Conservation (phyloP, 345 rosid species). For the Zanthoxylum bungeanum region DNA sequence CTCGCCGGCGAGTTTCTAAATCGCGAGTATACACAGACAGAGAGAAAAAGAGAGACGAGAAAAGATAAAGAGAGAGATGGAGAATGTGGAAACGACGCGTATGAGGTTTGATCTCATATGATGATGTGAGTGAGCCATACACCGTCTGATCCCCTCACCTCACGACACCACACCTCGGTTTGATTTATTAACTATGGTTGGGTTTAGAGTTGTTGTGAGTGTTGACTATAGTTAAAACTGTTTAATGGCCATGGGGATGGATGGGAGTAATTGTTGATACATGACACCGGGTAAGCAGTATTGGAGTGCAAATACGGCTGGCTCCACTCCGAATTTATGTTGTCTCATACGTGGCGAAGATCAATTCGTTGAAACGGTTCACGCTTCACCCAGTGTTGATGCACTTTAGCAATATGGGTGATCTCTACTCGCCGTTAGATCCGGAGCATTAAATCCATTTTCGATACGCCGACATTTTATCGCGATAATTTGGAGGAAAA, state of each 20-base stretch:
- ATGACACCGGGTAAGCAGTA: too few relatives aligned
- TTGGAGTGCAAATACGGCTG: conserved; percentile 9
- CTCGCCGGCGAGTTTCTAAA: conserved; percentile 16
- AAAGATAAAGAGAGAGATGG: neutral
- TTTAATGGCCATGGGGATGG: too few relatives aligned
- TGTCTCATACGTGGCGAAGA: conserved; percentile 26
- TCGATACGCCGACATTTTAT: conserved; percentile 52
- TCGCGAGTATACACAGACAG: neutral
- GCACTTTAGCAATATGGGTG: neutral
- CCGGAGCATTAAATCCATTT: neutral
- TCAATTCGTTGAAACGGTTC: neutral
- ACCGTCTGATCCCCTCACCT: conserved; percentile 6
- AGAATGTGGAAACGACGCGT: conserved; percentile 17
- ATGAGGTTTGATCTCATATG: too few relatives aligned
- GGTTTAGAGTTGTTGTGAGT: neutral
- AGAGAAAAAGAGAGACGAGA: neutral
- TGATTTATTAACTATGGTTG: conserved; percentile 10
- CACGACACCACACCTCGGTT: too few relatives aligned
- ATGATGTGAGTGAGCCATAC: conserved; percentile 23
- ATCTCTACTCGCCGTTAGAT: conserved; percentile 16
- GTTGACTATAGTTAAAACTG: conserved; percentile 27
- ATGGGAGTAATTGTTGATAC: too few relatives aligned
- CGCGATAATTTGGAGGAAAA: conserved; percentile 27
- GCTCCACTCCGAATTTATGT: conserved; percentile 13
- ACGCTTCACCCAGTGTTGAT: neutral